Percentiles rank a stretch among this genome's conserved stretches.
Evolutionary conservation across 768 basidiomycete genomes (phyloP).

Genomic region (Lanmaoa pseudosensibilis): DNA sequence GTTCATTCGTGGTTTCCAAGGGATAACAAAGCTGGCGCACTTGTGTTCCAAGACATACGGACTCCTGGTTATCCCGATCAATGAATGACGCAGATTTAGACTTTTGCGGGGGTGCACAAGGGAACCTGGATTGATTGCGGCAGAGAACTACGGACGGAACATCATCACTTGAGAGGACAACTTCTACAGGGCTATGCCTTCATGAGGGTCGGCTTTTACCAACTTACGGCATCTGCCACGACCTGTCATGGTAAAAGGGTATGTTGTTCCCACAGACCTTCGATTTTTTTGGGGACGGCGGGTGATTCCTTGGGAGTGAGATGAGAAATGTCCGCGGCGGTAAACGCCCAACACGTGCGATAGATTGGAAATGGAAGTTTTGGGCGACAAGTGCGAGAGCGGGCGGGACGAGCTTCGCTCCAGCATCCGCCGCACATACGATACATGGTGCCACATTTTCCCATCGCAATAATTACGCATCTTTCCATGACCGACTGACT

Average conservation of each 20-base stretch:
- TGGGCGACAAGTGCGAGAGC: not conserved
- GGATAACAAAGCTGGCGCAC: not conserved
- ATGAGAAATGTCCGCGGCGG: slow-evolving; percentile 18
- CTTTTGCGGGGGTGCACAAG: slow-evolving; percentile 11
- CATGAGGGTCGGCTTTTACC: not conserved
- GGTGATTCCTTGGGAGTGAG: not conserved
- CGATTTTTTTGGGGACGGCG: not conserved
- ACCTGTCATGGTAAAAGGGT: not conserved
- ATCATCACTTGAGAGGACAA: not conserved
- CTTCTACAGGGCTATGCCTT: not conserved
- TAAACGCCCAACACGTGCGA: not conserved
- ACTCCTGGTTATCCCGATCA: slow-evolving; percentile 3
- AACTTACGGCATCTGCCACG: slow-evolving; percentile 4
- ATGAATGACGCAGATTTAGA: slow-evolving; percentile 22
- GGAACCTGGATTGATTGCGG: not conserved
- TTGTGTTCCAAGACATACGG: not conserved
- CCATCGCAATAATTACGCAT: not conserved
- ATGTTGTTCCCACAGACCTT: slow-evolving; percentile 6
- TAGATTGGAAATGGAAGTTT: not conserved
- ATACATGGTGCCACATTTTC: not conserved
- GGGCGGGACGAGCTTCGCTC: slow-evolving; percentile 5
- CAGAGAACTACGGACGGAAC: not conserved
- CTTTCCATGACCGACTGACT: not conserved
- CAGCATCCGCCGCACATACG: slow-evolving; percentile 15
- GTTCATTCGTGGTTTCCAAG: slow-evolving; percentile 1